Conservation (phyloP, 2,329 filamentous ascomycete genomes). For the Venturia oleaginea region DNA sequence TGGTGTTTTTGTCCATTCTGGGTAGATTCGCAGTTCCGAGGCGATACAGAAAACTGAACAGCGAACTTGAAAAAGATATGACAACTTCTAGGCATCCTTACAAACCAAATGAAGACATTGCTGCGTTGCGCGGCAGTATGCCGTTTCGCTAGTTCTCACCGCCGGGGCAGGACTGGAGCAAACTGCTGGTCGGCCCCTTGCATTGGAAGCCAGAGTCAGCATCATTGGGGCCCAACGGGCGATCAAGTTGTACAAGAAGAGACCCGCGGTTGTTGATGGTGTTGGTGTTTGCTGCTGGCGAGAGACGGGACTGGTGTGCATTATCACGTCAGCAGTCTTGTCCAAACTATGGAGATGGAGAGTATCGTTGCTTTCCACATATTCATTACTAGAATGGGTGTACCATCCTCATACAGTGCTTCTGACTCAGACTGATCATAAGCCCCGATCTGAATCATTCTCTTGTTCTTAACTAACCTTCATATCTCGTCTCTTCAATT, state of each 20-base stretch:
- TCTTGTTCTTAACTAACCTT: no score
- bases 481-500: background rate
- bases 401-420: no score
- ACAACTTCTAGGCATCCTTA: background rate
- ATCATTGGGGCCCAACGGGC: background rate
- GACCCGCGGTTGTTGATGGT: background rate
- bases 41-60: background rate
- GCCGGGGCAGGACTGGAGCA: background rate
- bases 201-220: background rate
- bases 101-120: background rate
- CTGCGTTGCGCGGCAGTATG: slow-evolving; percentile 11
- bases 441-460: no score
- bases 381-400: no score
- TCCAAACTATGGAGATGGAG: no score
- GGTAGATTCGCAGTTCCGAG: background rate
- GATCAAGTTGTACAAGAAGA: background rate
- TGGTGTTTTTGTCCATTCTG: slow-evolving; percentile 1
- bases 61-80: slow-evolving; percentile 2
- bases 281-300: slow-evolving; percentile 13
- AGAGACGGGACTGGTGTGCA: no score
- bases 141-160: slow-evolving; percentile 10
- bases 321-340: no score
- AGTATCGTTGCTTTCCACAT: no score
- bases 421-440: no score
- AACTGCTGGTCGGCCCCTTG: background rate